These are phyloP conservation scores for Xylaria polymorpha DNA, from an alignment of 2,329 filamentous ascomycete genomes.

Conservation along the genomic window DNA sequence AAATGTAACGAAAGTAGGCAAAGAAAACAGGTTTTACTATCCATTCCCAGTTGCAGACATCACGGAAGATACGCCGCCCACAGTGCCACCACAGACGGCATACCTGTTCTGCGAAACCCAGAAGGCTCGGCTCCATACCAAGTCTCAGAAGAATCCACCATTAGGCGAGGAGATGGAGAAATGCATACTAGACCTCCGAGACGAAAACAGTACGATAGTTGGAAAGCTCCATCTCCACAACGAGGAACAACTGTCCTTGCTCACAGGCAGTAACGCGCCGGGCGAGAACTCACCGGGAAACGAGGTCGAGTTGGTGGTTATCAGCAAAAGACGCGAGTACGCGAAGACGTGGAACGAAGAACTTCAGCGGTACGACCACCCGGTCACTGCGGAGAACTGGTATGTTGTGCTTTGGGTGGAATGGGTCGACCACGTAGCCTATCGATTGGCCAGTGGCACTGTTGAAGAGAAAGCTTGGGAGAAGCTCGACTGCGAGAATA, in stretches of 20 bases:
- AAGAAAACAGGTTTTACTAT: not conserved
- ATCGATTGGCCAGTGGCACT: conserved; percentile 10
- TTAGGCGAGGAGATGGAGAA: not conserved
- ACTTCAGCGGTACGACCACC: conserved; percentile 8
- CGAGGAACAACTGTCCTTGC: not conserved
- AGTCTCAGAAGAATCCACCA: not conserved
- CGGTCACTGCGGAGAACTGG: not conserved
- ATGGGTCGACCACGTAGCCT: conserved; percentile 1
- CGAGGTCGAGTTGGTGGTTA: conserved; percentile 3
- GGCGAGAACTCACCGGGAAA: not conserved
- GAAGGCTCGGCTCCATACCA: not conserved
- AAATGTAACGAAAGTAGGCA: not conserved
- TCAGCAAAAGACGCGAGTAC: conserved; percentile 13
- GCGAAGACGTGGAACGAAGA: conserved; percentile 9
- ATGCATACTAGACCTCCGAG: not conserved
- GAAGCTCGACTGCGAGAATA: not conserved
- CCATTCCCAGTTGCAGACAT: not conserved
- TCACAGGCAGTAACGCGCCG: not conserved
- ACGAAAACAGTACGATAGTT: not conserved
- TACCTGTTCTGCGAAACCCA: conserved; percentile 2
- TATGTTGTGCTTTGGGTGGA: conserved; percentile 17
- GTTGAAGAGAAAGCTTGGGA: conserved; percentile 12
- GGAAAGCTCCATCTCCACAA: not conserved
- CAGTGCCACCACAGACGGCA: not conserved
- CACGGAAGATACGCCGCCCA: not conserved